Evolutionary conservation across 2,329 filamentous ascomycete species (phyloP).

Genomic region (Arthroderma uncinatum): DNA sequence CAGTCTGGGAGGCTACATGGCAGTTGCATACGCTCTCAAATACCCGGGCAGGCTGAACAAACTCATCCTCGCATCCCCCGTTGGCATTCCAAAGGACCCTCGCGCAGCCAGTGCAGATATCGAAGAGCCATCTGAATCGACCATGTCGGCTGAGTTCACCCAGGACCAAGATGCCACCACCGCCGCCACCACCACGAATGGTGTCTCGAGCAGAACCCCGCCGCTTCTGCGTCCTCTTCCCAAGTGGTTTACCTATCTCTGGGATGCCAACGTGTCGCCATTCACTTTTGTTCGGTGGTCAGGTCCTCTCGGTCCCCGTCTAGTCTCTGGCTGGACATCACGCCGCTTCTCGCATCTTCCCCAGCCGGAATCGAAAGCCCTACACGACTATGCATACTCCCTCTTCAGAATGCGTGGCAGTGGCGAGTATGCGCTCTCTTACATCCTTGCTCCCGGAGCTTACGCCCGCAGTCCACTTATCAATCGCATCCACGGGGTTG

Average conservation of each 20-base stretch:
- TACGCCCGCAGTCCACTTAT: constrained; percentile 83
- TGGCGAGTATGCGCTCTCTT: constrained; percentile 85
- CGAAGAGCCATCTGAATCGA: constrained; percentile 64
- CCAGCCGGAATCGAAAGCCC: constrained; percentile 61
- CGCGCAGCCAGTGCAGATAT: constrained; percentile 72
- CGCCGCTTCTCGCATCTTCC: constrained; percentile 86
- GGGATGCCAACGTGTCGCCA: constrained; percentile 93
- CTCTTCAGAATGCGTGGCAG: constrained; percentile 87
- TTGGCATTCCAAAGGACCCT: constrained; percentile 88
- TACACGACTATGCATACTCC: constrained; percentile 90
- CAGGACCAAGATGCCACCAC: constrained; percentile 50
- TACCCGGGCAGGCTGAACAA: constrained; percentile 94
- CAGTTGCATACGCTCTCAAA: constrained; percentile 88
- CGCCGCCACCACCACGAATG: constrained; percentile 20
- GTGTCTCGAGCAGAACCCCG: constrained; percentile 26
- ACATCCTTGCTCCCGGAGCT: constrained; percentile 85
- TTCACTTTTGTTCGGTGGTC: constrained; percentile 83
- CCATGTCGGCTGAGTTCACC: constrained; percentile 64
- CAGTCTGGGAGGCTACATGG: constrained; percentile 87
- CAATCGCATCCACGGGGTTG: constrained; percentile 72
- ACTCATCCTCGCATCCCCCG: constrained; percentile 85
- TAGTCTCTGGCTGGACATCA: constrained; percentile 91
- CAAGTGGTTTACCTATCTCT: constrained; percentile 82
- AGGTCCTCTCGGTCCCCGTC: constrained; percentile 77
- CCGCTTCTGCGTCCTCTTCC: constrained; percentile 54